A percentile compares a stretch with the other conserved stretches of the same genome.
Evolutionary conservation across 768 basidiomycete species (phyloP).

Genomic region (Tulasnella sp.): DNA sequence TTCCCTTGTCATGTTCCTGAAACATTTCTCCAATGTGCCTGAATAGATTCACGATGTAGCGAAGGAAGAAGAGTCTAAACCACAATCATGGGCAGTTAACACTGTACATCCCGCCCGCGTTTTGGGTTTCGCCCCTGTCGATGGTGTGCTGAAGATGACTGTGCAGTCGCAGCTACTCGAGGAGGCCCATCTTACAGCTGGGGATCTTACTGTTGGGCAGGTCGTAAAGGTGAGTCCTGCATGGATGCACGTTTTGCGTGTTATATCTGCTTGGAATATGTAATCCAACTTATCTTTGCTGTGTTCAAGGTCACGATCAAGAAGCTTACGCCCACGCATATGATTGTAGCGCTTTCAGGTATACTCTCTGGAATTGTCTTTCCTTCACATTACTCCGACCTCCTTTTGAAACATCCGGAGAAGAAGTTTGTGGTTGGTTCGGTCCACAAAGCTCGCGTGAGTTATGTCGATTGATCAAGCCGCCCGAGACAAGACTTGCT

Average conservation of each 20-base stretch:
- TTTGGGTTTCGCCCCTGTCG: slow-evolving; percentile 72
- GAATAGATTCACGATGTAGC: not conserved
- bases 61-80: slow-evolving; percentile 20
- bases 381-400: slow-evolving; percentile 94
- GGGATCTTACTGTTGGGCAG: slow-evolving; percentile 77
- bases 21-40: slow-evolving; percentile 32
- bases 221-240: slow-evolving; percentile 51
- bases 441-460: slow-evolving; percentile 74
- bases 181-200: slow-evolving; percentile 74
- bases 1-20: not conserved
- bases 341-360: slow-evolving; percentile 81
- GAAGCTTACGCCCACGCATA: slow-evolving; percentile 62
- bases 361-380: slow-evolving; percentile 87
- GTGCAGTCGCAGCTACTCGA: slow-evolving; percentile 72
- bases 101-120: slow-evolving; percentile 79
- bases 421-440: slow-evolving; percentile 79
- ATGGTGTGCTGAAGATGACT: slow-evolving; percentile 82
- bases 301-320: slow-evolving; percentile 53
- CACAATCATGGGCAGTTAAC: slow-evolving; percentile 70
- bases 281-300: not conserved
- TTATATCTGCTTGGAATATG: not conserved
- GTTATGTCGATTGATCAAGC: slow-evolving; percentile 24
- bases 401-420: slow-evolving; percentile 84
- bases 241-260: not conserved
- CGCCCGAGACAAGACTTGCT: not conserved